These are phyloP conservation scores for Theobroma grandiflorum DNA, from an alignment of 441 rosid genomes.

Conservation along the genomic window DNA sequence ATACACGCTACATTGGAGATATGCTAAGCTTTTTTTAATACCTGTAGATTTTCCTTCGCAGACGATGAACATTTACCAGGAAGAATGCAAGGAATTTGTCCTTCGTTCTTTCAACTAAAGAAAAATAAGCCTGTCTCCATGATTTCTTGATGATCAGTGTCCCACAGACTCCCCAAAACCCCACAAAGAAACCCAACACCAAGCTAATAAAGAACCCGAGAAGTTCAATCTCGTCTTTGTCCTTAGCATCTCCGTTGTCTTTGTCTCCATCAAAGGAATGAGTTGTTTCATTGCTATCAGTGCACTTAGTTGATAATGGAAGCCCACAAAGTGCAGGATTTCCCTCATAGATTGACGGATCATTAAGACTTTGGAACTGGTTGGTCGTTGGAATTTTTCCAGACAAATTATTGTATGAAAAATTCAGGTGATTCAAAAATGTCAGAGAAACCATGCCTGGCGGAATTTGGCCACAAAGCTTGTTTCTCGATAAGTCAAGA, in stretches of 20 bases:
- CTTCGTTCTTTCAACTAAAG: constrained; percentile 7
- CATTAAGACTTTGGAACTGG: constrained; percentile 20
- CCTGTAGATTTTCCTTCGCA: not conserved
- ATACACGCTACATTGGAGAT: too few species aligned
- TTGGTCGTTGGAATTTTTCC: constrained; percentile 30
- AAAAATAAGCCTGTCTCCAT: constrained; percentile 33
- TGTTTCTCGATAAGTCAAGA: constrained; percentile 32
- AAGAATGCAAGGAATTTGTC: not conserved
- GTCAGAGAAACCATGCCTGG: constrained; percentile 12
- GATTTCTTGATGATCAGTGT: constrained; percentile 31
- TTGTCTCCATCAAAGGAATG: not conserved
- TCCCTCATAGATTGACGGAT: constrained; percentile 32
- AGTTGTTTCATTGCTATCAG: not conserved
- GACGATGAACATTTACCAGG: not conserved
- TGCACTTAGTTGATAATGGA: constrained; percentile 26
- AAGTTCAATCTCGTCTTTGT: not conserved
- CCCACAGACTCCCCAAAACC: constrained; percentile 36
- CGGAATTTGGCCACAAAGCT: constrained; percentile 29
- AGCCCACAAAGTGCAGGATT: constrained; percentile 33
- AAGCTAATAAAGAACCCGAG: constrained; percentile 13
- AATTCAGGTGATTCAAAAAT: constrained; percentile 28
- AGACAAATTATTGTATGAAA: constrained; percentile 32
- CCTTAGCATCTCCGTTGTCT: not conserved
- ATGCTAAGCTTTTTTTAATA: not conserved
- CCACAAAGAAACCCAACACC: constrained; percentile 22